phyloP scores from a whole-genome alignment of 805 yeast genomes.

The Hanseniaspora nectarophila region DNA sequence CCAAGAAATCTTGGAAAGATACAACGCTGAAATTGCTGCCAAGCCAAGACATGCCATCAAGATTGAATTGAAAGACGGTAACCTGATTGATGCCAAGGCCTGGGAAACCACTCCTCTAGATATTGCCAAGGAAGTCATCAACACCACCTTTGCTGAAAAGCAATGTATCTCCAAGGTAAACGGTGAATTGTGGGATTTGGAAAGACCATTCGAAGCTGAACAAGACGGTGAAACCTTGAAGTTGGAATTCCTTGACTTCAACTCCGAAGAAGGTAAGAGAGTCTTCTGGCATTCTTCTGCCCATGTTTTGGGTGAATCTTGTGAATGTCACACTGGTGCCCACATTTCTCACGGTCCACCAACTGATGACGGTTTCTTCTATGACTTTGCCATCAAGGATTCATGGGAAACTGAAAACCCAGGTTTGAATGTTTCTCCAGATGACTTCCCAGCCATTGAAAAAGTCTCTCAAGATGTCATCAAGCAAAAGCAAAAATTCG shows the following conservation, averaged over 20 bases:
- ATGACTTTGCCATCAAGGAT: slow-evolving; percentile 70
- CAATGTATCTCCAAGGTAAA: slow-evolving; percentile 84
- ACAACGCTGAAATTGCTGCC: slow-evolving; percentile 58
- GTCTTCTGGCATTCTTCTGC: slow-evolving; percentile 99
- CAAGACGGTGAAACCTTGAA: slow-evolving; percentile 31
- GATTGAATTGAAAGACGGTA: slow-evolving; percentile 79
- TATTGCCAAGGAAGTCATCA: slow-evolving; percentile 62
- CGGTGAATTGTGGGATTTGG: slow-evolving; percentile 88
- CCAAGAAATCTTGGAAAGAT: slow-evolving; percentile 64
- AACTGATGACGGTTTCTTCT: slow-evolving; percentile 93
- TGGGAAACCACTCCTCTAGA: slow-evolving; percentile 87
- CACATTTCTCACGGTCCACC: slow-evolving; percentile 94
- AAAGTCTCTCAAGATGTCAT: slow-evolving; percentile 77
- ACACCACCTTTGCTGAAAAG: slow-evolving; percentile 78
- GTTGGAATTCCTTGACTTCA: slow-evolving; percentile 81
- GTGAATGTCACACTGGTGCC: slow-evolving; percentile 92
- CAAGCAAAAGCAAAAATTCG: slow-evolving; percentile 90
- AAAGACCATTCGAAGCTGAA: slow-evolving; percentile 76
- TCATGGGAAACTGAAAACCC: slow-evolving; percentile 41
- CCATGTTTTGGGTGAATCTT: slow-evolving; percentile 93
- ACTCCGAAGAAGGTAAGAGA: slow-evolving; percentile 82
- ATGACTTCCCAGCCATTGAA: slow-evolving; percentile 76
- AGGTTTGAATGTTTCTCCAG: slow-evolving; percentile 60
- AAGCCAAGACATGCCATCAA: slow-evolving; percentile 53
- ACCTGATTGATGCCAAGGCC: slow-evolving; percentile 61